Evolutionary conservation across 768 basidiomycete species (phyloP), one percentile per base, ranked within the genome.

Genomic region (Pleurotus salmoneostramineus): DNA sequence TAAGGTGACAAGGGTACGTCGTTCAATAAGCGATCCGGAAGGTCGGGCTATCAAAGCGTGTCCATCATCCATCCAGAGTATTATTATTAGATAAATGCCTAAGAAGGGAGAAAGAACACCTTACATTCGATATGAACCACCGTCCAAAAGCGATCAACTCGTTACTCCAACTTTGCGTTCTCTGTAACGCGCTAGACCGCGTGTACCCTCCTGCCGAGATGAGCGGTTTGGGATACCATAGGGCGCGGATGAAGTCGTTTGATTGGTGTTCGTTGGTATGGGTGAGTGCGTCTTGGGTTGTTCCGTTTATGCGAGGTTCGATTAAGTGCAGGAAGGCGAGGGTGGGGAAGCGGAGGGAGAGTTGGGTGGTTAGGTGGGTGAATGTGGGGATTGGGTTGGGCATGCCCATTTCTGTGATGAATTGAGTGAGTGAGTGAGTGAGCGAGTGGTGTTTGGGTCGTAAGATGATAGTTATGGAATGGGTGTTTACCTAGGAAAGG

Each of bases 281-380:
- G 17, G 15, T 32, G 10, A 36, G 46, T 4, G 33, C 2, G 2
- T 51, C 36, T 36, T 32, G 17, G 34, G 10, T 40, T 40, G 12
- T 40, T 5, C 52, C 52, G 21, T 54, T 14, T 4, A 42, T 40
- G 21, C 52, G 11, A 8, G 72, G 60, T 58, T 77, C 71, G 31
- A 66, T 63, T 31, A 72, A 58, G 56, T 79, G 77, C 3, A 80
- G 58, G 66, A 80, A 81, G 2, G 76, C 77, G 33, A 79, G 62
- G 17, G 67, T 58, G 21, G 71, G 71, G 54, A 66, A 66, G 17
- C 68, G 70, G 46, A 64, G 57, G 11, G 60, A 62, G 40, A 81
- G 48, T 45, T 72, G 54, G 14, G 61, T 48, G 7, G 74, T 69
- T 17, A 81, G 59, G 64, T 79, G 73, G 0, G 62, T 56, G 68